Evolutionary conservation across 495 filamentous ascomycete species (phyloP), one percentile per base, ranked within the genome.

Genomic region (Penicillium angulare): DNA sequence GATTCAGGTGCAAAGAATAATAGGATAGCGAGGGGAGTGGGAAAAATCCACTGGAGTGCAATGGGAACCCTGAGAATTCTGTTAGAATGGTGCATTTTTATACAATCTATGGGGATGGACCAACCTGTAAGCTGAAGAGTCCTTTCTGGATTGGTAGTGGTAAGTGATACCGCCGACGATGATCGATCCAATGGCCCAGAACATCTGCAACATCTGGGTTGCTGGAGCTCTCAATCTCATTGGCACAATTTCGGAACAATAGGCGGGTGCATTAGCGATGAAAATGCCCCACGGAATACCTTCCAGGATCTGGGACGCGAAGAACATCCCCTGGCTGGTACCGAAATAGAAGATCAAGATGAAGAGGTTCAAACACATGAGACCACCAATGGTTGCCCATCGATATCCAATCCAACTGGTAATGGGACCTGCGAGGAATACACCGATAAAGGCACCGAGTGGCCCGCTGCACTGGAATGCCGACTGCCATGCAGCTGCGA

Each of bases 31-130:
- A 92, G 72, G 0, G 86, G 86, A 0, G 85, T 61, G 0, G 87
- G 87, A 85, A 87, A 92, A 73, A 90, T 84, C 88, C 88, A 92
- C 55, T 92, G 88, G 1, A 89, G 59, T 4, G 79, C 82, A 57
- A 87, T 90, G 0, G 84, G 83, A 36, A 84, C 79, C 12, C 81
- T 75, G 61, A 85, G 86, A 2, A 74, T 82, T 83, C 86, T 55
- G 62, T 73, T 55, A 73, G 60, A 57, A 57, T 47, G 54, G 43
- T 61, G 58, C 47, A 57, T 32, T 59, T 67, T 33, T 31, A 56
- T 61, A 43, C 47, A 34, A 67, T 63, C 40, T 59, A 56, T 36
- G 31, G 49, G 56, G 57, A 63, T 43, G 55, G 45, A 72, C 71
- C 57, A 66, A 74, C 71, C 66, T 67, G 59, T 73, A 78, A n/a